Base-by-base conservation (phyloP, 495 filamentous ascomycete species). In the Annulohypoxylon bovei region DNA sequence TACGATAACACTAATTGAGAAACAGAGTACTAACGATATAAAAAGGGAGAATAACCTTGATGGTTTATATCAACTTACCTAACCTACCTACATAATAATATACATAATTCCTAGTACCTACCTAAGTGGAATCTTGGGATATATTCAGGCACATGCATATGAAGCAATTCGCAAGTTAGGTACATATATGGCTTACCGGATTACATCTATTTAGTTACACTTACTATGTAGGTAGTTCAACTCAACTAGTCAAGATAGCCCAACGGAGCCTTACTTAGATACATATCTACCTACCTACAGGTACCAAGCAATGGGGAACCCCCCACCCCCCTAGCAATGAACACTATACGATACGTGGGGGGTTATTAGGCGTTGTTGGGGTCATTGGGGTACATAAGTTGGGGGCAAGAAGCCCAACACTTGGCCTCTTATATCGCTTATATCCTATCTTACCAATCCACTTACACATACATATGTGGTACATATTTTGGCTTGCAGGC, bases 381-480 rank as follows among this genome's bases (percentile, higher is more conserved):
- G 44, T 16, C 8, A 33, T 59, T 40, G 56, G 40, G 40, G n/a
- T 35, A 47, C 4, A n/a, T 18, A 35, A 35, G 16, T 42, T 60
- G 39, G 57, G 57, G 57, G 56, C 4, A 28, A 32, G 25, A 18
- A 60, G 27, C 32, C 6, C 7, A 9, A 39, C 8, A 14, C 53
- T 39, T 39, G 32, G 16, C 22, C 4, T 27, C 35, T 8, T 11
- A 11, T 57, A 16, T 57, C 11, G 39, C 33, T 39, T 28, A 35
- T 49, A 16, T 33, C 25, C 49, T 50, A 25, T 27, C 25, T n/a
- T 8, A 12, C n/a, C n/a, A 35, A 20, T 55, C 30, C 50, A 20
- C 14, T 55, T 37, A 55, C 28, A 55, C 52, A 28, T 55, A 55
- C 52, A 28, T 55, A 20, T 18, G 27, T 54, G 30, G 23, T 53